These are phyloP conservation scores for Nemophila menziesii DNA, from an alignment of 257 asterid genomes.

Conservation along the genomic window DNA sequence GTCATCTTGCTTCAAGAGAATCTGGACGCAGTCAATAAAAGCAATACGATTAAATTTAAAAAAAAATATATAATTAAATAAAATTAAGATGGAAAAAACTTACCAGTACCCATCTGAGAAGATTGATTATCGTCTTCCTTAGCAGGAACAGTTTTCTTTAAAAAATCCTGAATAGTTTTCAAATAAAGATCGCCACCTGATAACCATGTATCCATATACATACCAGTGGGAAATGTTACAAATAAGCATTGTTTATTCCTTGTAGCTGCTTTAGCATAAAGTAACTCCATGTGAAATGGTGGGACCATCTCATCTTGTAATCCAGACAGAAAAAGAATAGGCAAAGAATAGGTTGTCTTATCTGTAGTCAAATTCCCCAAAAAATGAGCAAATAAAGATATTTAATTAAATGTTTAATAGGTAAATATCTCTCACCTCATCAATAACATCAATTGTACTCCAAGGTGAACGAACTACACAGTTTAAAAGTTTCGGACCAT, in stretches of 20 bases:
- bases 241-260: conserved; percentile 53
- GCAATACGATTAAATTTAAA: too few species aligned
- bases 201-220: conserved; percentile 98
- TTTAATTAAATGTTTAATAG: too few species aligned
- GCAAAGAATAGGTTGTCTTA: too few species aligned
- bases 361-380: conserved; percentile 34
- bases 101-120: conserved; percentile 1
- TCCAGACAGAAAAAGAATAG: conserved; percentile 90
- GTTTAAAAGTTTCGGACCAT: conserved; percentile 64
- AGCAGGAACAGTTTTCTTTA: conserved; percentile 42
- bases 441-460: conserved; percentile 74
- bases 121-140: conserved; percentile 28
- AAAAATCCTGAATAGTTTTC: conserved; percentile 62
- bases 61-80: too few species aligned
- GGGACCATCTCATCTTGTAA: conserved; percentile 96
- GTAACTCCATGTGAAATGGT: conserved; percentile 83
- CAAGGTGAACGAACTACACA: conserved; percentile 93
- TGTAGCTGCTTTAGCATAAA: conserved; percentile 91
- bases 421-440: conserved; percentile 91
- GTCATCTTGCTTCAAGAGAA: too few species aligned
- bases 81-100: too few species aligned
- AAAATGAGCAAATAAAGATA: too few species aligned
- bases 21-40: too few species aligned
- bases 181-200: conserved; percentile 88
- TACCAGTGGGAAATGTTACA: conserved; percentile 77